A percentile compares a stretch with the other conserved stretches of the same genome.
These are phyloP conservation scores for Cutaneotrichosporon dermatis DNA, from an alignment of 1,284 basidiomycete species.

Conservation along the genomic window DNA sequence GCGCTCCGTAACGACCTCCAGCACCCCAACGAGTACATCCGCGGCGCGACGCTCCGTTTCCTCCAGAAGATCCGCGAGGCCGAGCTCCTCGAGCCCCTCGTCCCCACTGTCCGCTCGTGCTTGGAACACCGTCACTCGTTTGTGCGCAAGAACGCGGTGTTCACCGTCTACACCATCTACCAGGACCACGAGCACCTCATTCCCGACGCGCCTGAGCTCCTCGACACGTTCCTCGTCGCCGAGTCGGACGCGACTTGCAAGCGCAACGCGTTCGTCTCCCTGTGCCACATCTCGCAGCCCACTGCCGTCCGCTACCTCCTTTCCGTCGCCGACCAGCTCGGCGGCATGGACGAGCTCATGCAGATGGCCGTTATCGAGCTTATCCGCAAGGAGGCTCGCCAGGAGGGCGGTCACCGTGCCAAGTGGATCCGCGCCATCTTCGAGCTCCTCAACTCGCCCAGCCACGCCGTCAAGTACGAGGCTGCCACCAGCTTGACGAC, in stretches of 20 bases:
- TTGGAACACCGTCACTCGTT: constrained; percentile 98
- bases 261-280: constrained; percentile 93
- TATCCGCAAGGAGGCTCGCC: constrained; percentile 83
- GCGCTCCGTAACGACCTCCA: constrained; percentile 97
- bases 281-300: constrained; percentile 80
- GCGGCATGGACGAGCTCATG: constrained; percentile 82
- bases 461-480: constrained; percentile 96
- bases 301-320: constrained; percentile 90
- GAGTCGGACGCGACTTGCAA: constrained; percentile 96
- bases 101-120: constrained; percentile 88
- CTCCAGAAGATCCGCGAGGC: constrained; percentile 92
- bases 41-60: constrained; percentile 93
- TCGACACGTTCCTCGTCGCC: constrained; percentile 95
- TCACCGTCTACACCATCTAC: constrained; percentile 92
- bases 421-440: constrained; percentile 93
- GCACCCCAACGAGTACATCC: constrained; percentile 99
- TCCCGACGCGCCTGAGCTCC: constrained; percentile 93
- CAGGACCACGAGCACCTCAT: constrained; percentile 91
- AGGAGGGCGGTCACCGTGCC: constrained; percentile 73
- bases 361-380: constrained; percentile 97
- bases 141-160: constrained; percentile 97
- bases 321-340: constrained; percentile 77
- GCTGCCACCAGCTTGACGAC: constrained; percentile 93
- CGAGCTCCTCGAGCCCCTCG: constrained; percentile 91
- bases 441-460: constrained; percentile 85